Percentiles rank a stretch among this genome's conserved stretches.
phyloP scores from a whole-genome alignment of 2,329 filamentous ascomycete species.

The Clonostachys sp. region DNA sequence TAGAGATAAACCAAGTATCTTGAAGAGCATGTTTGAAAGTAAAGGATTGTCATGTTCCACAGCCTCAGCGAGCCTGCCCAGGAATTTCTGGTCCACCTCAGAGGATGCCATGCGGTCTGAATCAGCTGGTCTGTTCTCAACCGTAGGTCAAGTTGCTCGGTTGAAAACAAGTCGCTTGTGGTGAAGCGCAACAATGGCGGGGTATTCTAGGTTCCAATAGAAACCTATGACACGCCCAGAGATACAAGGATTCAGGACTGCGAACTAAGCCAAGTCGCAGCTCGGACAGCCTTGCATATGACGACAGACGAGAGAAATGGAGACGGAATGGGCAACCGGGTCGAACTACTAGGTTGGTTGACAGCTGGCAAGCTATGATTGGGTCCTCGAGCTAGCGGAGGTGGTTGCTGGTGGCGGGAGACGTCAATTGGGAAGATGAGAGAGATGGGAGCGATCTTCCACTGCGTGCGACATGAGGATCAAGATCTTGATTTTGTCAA shows the following conservation, averaged over 20 bases:
- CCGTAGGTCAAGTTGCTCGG: neutral
- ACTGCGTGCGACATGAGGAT: neutral
- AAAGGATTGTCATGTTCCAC: slow-evolving; percentile 75
- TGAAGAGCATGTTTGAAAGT: slow-evolving; percentile 79
- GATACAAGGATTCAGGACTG: neutral
- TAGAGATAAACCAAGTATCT: slow-evolving; percentile 85
- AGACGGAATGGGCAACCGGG: neutral
- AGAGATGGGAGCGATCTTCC: neutral
- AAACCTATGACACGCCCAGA: too few relatives aligned
- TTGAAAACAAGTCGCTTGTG: neutral
- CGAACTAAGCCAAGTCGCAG: too few relatives aligned
- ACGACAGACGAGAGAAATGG: neutral
- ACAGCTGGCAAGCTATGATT: slow-evolving; percentile 30
- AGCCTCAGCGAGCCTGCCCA: slow-evolving; percentile 80
- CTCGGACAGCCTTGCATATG: slow-evolving; percentile 1
- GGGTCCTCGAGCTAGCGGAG: slow-evolving; percentile 7
- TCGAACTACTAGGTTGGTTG: slow-evolving; percentile 3
- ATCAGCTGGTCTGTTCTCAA: neutral
- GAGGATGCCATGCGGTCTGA: slow-evolving; percentile 76
- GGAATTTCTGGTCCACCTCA: slow-evolving; percentile 95
- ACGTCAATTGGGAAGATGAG: neutral
- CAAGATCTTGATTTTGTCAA: too few relatives aligned
- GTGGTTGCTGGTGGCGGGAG: neutral
- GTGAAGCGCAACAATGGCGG: neutral
- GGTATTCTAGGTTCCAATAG: neutral